These are phyloP conservation scores for Aristolochia contorta DNA, from an alignment of 164 flowering plant genomes.

Conservation along the genomic window DNA sequence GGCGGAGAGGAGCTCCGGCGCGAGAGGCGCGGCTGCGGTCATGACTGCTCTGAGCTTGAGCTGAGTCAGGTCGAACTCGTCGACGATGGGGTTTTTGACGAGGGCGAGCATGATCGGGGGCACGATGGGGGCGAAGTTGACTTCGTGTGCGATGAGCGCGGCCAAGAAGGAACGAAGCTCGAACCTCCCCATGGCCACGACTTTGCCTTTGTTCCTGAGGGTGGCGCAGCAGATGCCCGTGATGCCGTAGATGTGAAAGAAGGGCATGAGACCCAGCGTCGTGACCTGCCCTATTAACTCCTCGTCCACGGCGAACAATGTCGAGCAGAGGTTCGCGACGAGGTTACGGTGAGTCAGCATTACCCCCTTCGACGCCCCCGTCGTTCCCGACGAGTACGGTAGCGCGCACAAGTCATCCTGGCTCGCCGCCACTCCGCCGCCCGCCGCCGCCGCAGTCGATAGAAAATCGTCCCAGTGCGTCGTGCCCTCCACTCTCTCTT, in stretches of 20 bases:
- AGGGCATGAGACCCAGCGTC: conserved; percentile 84
- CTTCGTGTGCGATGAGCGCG: conserved; percentile 60
- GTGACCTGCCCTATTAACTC: conserved; percentile 72
- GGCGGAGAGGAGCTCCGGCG: conserved; percentile 63
- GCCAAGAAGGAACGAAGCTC: conserved; percentile 60
- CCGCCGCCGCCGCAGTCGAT: conserved; percentile 44
- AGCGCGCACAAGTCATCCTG: conserved; percentile 83
- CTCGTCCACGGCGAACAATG: conserved; percentile 61
- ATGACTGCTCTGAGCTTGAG: conserved; percentile 71
- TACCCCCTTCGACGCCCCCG: conserved; percentile 88
- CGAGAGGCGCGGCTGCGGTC: conserved; percentile 94
- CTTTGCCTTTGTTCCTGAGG: conserved; percentile 79
- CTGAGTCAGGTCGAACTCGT: conserved; percentile 65
- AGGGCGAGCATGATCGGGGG: conserved; percentile 76
- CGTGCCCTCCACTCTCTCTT: conserved; percentile 39
- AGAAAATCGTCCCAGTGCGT: conserved; percentile 64
- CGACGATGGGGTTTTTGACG: conserved; percentile 78
- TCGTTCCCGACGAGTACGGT: conserved; percentile 98
- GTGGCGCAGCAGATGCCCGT: conserved; percentile 87
- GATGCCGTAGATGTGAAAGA: conserved; percentile 89
- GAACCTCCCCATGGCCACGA: conserved; percentile 77
- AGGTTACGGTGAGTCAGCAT: conserved; percentile 84
- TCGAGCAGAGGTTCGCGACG: conserved; percentile 83
- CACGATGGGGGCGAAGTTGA: conserved; percentile 88
- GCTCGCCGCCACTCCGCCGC: conserved; percentile 6